Conservation (phyloP, 2,329 filamentous ascomycete genomes). For the Bipolaris sorokiniana region DNA sequence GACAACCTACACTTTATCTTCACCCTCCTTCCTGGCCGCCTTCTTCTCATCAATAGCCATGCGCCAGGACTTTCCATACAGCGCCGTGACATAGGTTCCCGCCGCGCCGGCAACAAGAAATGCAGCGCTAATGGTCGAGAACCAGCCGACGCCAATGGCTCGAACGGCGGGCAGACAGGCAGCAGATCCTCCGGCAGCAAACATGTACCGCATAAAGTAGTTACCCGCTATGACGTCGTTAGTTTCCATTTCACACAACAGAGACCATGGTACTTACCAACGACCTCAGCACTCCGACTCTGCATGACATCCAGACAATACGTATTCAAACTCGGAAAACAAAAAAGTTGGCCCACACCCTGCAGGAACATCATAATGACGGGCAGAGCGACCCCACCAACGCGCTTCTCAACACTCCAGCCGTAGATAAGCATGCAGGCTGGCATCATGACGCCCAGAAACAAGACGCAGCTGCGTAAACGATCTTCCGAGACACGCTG, state of each 20-base stretch:
- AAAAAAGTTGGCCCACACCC: conserved; percentile 75
- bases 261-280: conserved; percentile 48
- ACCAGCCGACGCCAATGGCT: conserved; percentile 79
- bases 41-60: conserved; percentile 60
- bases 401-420: conserved; percentile 64
- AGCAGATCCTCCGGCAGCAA: conserved; percentile 73
- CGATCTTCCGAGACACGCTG: conserved; percentile 71
- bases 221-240: conserved; percentile 64
- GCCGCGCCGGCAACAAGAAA: conserved; percentile 60
- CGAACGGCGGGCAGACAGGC: conserved; percentile 77
- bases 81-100: conserved; percentile 56
- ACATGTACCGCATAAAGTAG: conserved; percentile 77
- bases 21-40: conserved; percentile 46
- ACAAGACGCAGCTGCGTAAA: conserved; percentile 61
- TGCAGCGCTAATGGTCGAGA: conserved; percentile 70
- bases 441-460: conserved; percentile 65
- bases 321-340: conserved; percentile 76
- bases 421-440: conserved; percentile 72
- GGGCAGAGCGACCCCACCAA: conserved; percentile 65
- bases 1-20: conserved; percentile 26
- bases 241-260: conserved; percentile 5
- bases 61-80: conserved; percentile 60
- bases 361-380: conserved; percentile 77
- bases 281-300: conserved; percentile 71
- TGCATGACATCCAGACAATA: conserved; percentile 87